phyloP scores from a whole-genome alignment of 2,329 filamentous ascomycete species.

The Clonostachys chloroleuca region DNA sequence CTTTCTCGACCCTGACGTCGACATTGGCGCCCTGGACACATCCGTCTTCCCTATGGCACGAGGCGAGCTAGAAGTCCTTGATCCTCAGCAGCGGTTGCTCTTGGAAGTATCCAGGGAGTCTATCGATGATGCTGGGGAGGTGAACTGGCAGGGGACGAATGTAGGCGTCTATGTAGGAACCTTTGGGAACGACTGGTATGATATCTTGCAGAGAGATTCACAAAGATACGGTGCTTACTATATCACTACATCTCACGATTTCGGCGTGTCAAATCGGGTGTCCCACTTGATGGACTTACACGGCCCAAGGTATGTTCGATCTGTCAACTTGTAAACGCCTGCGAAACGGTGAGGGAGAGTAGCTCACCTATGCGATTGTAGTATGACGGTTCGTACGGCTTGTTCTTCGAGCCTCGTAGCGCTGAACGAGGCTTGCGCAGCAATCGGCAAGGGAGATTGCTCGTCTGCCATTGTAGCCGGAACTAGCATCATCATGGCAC shows the following conservation, averaged over 20 bases:
- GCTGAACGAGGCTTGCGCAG: conserved; percentile 22
- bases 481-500: conserved; percentile 21
- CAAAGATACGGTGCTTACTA: conserved; percentile 9
- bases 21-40: conserved; percentile 13
- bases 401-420: conserved; percentile 23
- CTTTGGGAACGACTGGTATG: conserved; percentile 23
- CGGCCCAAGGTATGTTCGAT: conserved; percentile 14
- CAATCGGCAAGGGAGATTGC: conserved; percentile 17
- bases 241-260: conserved; percentile 1
- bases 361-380: conserved; percentile 5
- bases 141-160: conserved; percentile 14
- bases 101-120: conserved; percentile 21
- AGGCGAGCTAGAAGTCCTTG: conserved; percentile 14
- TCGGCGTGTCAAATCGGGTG: background rate
- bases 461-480: conserved; percentile 22
- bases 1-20: conserved; percentile 12
- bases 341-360: background rate
- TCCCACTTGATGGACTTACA: background rate
- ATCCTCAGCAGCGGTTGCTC: too few relatives aligned
- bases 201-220: conserved; percentile 13
- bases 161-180: conserved; percentile 26
- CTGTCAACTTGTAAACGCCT: conserved; percentile 2
- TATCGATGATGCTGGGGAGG: conserved; percentile 17
- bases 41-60: conserved; percentile 13
- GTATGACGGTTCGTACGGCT: conserved; percentile 24